phyloP scores from a whole-genome alignment of 371 early-diverging fungal genomes.

The Apophysomyces variabilis region DNA sequence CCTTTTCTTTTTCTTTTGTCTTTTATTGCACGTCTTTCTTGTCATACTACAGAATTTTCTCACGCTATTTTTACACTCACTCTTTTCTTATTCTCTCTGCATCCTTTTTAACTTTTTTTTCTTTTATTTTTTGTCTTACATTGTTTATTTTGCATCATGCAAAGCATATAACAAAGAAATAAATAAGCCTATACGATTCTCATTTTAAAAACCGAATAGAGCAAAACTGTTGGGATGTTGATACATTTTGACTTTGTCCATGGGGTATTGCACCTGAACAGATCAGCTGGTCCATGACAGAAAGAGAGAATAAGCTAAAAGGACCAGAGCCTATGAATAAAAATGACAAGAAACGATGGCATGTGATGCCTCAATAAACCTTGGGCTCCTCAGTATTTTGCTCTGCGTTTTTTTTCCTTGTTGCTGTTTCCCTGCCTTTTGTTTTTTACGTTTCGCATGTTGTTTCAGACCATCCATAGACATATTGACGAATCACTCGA shows the following conservation, averaged over 20 bases:
- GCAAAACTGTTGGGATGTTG: neutral
- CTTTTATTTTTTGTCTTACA: neutral
- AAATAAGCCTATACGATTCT: too few species aligned
- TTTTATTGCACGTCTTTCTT: constrained; percentile 4
- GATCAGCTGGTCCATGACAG: constrained; percentile 1
- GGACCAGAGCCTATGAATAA: too few species aligned
- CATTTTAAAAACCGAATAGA: neutral
- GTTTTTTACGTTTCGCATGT: constrained; percentile 18
- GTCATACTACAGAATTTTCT: constrained; percentile 8
- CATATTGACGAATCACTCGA: constrained; percentile 46
- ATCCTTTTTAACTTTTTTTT: neutral
- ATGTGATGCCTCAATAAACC: neutral
- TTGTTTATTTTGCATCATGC: constrained; percentile 6
- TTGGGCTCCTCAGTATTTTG: neutral
- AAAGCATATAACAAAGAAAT: neutral
- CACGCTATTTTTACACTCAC: constrained; percentile 7
- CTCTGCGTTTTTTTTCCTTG: constrained; percentile 7
- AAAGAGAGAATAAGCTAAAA: neutral
- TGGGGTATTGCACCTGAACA: neutral
- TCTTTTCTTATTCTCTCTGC: neutral
- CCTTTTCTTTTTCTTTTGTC: neutral
- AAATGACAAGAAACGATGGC: neutral
- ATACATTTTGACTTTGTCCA: neutral
- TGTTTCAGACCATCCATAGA: constrained; percentile 39
- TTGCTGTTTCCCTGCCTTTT: neutral